phyloP scores from a whole-genome alignment of 768 basidiomycete genomes.

The Dacryopinax spathularia region DNA sequence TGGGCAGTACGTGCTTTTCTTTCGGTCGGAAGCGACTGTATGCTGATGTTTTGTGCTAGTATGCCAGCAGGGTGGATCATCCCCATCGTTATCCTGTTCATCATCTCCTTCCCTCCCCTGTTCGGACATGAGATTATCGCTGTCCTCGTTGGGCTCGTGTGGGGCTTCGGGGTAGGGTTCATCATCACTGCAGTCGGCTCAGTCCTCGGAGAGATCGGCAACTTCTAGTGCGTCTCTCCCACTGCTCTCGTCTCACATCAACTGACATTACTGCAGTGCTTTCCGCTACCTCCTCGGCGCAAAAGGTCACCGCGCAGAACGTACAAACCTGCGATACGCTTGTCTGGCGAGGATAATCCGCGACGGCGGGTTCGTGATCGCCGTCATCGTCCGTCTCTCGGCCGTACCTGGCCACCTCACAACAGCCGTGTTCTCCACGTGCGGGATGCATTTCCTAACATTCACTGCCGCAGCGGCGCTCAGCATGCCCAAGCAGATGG shows the following conservation, averaged over 20 bases:
- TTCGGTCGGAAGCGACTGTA: neutral
- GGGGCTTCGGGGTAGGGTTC: conserved; percentile 2
- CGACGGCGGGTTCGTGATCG: conserved; percentile 78
- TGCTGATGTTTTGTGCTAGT: conserved; percentile 16
- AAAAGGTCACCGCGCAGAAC: neutral
- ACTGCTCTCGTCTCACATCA: neutral
- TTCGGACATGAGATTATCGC: conserved; percentile 3
- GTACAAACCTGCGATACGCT: conserved; percentile 30
- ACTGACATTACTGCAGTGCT: neutral
- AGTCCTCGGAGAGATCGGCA: neutral
- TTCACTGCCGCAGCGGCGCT: conserved; percentile 70
- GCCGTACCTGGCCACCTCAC: conserved; percentile 85
- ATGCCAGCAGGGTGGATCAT: conserved; percentile 51
- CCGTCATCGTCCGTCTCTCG: conserved; percentile 58
- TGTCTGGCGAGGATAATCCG: conserved; percentile 47
- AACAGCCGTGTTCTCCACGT: conserved; percentile 75
- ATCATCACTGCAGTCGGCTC: neutral
- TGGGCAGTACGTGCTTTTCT: conserved; percentile 1
- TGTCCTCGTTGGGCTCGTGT: neutral
- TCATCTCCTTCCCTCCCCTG: conserved; percentile 69
- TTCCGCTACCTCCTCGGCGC: conserved; percentile 1
- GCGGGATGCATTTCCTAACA: conserved; percentile 67
- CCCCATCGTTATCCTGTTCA: conserved; percentile 65
- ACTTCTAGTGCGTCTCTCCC: neutral
- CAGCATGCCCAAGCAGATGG: conserved; percentile 79